Evolutionary conservation across 257 asterid genomes (phyloP).

Genomic region (Solanum megistacrolobum): DNA sequence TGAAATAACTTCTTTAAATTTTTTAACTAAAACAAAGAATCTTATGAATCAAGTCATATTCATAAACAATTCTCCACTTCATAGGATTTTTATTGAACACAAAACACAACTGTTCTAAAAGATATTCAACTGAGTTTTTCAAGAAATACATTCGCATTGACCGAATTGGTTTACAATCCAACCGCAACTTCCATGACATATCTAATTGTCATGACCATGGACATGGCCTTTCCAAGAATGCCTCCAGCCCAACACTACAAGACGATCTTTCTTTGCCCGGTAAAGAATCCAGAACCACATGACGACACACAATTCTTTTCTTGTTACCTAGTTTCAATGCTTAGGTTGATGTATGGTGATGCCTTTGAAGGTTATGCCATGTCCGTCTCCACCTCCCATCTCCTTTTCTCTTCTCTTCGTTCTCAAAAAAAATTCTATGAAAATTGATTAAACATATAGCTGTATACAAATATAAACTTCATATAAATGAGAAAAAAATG

Average conservation of each 20-base stretch:
- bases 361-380: conserved; percentile 64
- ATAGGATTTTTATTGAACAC: background rate
- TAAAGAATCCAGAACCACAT: conserved; percentile 95
- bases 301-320: conserved; percentile 83
- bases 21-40: background rate
- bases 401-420: conserved; percentile 5
- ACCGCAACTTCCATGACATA: background rate
- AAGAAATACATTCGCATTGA: background rate
- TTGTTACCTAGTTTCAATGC: conserved; percentile 83
- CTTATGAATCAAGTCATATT: background rate
- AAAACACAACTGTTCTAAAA: background rate
- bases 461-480: background rate
- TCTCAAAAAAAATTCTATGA: background rate
- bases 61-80: background rate
- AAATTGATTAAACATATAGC: background rate
- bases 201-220: conserved; percentile 50
- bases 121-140: background rate
- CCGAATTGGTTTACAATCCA: background rate
- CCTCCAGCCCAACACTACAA: conserved; percentile 86
- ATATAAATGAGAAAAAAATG: background rate
- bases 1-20: too few species aligned
- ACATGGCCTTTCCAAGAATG: conserved; percentile 95
- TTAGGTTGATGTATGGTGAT: conserved; percentile 66
- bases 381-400: conserved; percentile 59
- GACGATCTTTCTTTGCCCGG: conserved; percentile 85